Base-by-base conservation (phyloP, 106 monocot genomes). In the Narthecium ossifragum region DNA sequence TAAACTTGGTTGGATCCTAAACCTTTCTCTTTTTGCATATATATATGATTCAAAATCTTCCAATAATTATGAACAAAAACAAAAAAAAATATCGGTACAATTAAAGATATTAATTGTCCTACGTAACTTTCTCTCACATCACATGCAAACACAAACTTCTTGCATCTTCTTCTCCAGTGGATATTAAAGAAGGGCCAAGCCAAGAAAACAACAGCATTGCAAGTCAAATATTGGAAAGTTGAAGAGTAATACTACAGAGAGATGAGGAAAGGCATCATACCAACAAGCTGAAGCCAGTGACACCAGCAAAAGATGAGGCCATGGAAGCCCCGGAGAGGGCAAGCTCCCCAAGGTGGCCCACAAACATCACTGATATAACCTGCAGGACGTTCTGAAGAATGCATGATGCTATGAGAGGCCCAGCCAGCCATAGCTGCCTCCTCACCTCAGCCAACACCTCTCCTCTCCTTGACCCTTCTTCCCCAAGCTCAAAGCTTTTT, bases 321-420 rank as follows among this genome's bases (percentile, higher is more conserved):
- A 78, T 78, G 38, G 83, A 73, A 43, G 78, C 83, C 28, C 74
- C 83, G n/a, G 83, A 61, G 46, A 83, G 70, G 23, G 69, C 17
- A 14, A 83, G 70, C 77, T 83, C 83, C 7, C 83, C 83, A 31
- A 83, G 78, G 26, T 74, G 83, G 15, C 83, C 83, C 11, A 78
- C 70, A 57, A 83, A 83, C 83, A 83, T 83, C 22, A 78, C 40
- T 2, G 83, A 83, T 30, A 83, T 68, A 2, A 78, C 47, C 40
- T 83, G 83, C 11, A 83, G 34, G 17, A 57, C 41, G 31, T 53
- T 59, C 62, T 71, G 83, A 33, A 83, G 50, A 7, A 73, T 53
- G 61, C 41, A 70, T 14, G 74, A 43, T 3, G 65, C 58, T 37
- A 83, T 60, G 7, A 83, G 70, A 40, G 83, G 83, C 29, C 70